Evolutionary conservation across 1,284 basidiomycete species (phyloP).

Genomic region (Papiliotrema laurentii): DNA sequence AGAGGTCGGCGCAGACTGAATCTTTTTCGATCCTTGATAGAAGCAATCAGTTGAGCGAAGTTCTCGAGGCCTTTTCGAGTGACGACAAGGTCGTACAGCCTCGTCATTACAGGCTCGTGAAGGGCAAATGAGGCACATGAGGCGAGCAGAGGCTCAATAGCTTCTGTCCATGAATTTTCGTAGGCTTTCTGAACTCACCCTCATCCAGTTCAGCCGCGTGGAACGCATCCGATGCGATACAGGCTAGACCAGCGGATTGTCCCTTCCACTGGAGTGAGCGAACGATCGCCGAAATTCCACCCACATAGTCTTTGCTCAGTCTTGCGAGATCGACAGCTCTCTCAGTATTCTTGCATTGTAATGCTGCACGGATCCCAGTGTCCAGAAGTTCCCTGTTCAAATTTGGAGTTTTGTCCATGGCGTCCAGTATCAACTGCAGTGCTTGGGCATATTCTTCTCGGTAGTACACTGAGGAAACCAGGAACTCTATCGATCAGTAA

Average conservation of each 20-base stretch:
- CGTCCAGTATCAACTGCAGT: constrained; percentile 12
- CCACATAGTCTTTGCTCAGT: constrained; percentile 12
- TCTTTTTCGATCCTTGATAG: too few species aligned
- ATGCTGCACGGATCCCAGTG: constrained; percentile 25
- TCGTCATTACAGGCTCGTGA: neutral
- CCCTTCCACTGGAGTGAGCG: constrained; percentile 25
- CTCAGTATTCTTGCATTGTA: constrained; percentile 6
- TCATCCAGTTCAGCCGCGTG: constrained; percentile 7
- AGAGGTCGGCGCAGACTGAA: too few species aligned
- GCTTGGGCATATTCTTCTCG: constrained; percentile 10
- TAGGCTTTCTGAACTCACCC: constrained; percentile 11
- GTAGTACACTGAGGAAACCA: constrained; percentile 20
- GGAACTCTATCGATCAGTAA: constrained; percentile 12
- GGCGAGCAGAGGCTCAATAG: constrained; percentile 13
- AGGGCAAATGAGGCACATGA: constrained; percentile 8
- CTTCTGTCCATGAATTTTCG: constrained; percentile 8
- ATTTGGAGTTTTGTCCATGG: constrained; percentile 10
- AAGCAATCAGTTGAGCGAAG: neutral
- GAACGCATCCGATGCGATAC: constrained; percentile 22
- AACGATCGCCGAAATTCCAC: neutral
- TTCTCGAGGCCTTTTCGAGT: neutral
- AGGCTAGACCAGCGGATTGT: constrained; percentile 25
- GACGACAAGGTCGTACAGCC: neutral
- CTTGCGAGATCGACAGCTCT: constrained; percentile 20
- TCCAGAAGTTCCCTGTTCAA: constrained; percentile 29